Base-by-base conservation (phyloP, 2,329 filamentous ascomycete genomes). In the Alternaria sp. region DNA sequence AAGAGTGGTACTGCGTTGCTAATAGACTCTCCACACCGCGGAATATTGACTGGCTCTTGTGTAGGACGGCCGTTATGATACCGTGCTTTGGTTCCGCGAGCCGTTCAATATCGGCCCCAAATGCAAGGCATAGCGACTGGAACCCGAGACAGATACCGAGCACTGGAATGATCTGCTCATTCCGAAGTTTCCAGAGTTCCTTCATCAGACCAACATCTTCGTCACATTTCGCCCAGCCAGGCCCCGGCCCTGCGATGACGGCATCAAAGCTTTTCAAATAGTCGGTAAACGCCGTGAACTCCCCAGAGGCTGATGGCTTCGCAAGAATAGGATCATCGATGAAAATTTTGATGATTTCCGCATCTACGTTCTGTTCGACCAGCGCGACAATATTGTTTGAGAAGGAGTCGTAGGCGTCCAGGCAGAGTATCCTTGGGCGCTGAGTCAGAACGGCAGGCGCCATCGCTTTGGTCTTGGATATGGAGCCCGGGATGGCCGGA, bases 361-460 rank as follows among this genome's bases (percentile, higher is more conserved):
- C 91, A 62, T 85, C 82, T 9, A 97, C 85, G 4, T 88, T 85
- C 5, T 90, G 88, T 70, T 91, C 87, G 50, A 98, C 85, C 32
- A 97, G 87, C 6, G 92, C 90, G 57, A 96, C 89, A 73, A 98
- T 96, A 82, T 97, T 98, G 82, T 97, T 94, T 59, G 93, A 93
- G 81, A 97, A 99, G 45, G 94, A 97, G 83, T 99, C 96, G 81
- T 97, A 97, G 66, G 95, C 94, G 79, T 98, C 96, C 70, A 99
- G 85, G 81, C 97, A 97, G 67, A 98, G 88, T 66, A 98, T 91
- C 63, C 83, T 83, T 17, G 69, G 68, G 50, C 67, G 67, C 57
- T 67, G 67, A 60, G 67, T 70, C 56, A 67, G 58, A 62, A 72
- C 54, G 32, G 72, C 72, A 47, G 72, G 72, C 54, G 77, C 71